phyloP scores from a whole-genome alignment of 1,284 basidiomycete genomes.

The Exsudoporus floridanus region DNA sequence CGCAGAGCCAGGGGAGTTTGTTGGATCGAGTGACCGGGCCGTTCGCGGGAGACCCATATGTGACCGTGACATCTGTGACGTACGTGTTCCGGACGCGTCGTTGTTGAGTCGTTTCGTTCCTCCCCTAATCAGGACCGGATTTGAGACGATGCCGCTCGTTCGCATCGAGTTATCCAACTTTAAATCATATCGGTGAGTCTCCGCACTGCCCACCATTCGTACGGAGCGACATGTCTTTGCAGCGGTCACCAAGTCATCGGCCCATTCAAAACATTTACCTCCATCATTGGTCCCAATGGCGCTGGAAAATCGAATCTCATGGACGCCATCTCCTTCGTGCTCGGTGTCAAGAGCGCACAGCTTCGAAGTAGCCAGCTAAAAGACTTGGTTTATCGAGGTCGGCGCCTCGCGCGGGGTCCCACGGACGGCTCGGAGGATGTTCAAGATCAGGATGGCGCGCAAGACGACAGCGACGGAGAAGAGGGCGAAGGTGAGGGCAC shows the following conservation, averaged over 20 bases:
- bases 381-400: conserved; percentile 92
- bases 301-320: conserved; percentile 99
- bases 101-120: conserved; percentile 13
- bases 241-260: conserved; percentile 86
- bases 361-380: conserved; percentile 91
- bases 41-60: neutral
- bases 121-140: conserved; percentile 24
- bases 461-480: conserved; percentile 48
- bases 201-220: neutral
- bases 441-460: conserved; percentile 45
- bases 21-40: neutral
- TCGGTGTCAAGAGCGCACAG: conserved; percentile 93
- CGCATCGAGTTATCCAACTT: conserved; percentile 90
- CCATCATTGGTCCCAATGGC: conserved; percentile 97
- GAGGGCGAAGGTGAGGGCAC: conserved; percentile 73
- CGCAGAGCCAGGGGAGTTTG: no score
- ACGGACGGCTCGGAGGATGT: conserved; percentile 51
- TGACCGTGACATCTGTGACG: conserved; percentile 24
- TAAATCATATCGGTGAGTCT: conserved; percentile 78
- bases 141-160: conserved; percentile 61
- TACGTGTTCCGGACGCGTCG: conserved; percentile 29
- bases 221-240: conserved; percentile 14
- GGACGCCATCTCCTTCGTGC: conserved; percentile 99
- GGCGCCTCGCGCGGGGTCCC: conserved; percentile 63
- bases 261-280: conserved; percentile 91